A percentile compares a stretch with the other conserved stretches of the same genome.
Evolutionary conservation across 2,329 filamentous ascomycete species (phyloP).

Genomic region (Ophiostoma himal-ulmi): DNA sequence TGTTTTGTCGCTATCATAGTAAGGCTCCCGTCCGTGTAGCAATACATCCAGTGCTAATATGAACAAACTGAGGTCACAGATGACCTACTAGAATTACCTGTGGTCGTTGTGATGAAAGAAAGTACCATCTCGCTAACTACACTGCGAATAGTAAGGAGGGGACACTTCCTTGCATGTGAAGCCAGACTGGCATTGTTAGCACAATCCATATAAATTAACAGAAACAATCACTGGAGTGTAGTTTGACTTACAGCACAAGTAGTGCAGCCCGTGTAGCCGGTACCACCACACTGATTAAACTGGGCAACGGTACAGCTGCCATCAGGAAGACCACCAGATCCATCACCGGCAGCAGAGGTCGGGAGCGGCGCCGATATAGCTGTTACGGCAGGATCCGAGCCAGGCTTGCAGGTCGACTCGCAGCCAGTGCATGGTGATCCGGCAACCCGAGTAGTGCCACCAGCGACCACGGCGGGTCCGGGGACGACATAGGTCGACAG

Average conservation of each 20-base stretch:
- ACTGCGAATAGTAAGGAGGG: neutral
- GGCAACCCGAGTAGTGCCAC: neutral
- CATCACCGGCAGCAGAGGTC: neutral
- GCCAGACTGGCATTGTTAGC: neutral
- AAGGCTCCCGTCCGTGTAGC: no score
- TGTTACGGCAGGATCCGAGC: neutral
- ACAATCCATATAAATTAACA: neutral
- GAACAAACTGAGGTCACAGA: no score
- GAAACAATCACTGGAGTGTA: neutral
- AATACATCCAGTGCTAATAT: no score
- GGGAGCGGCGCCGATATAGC: neutral
- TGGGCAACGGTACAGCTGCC: neutral
- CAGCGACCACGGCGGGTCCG: neutral
- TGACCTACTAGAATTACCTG: no score
- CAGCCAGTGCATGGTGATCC: neutral
- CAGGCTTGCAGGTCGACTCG: constrained; percentile 3
- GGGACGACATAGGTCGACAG: constrained; percentile 22
- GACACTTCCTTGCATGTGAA: neutral
- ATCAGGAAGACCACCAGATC: neutral
- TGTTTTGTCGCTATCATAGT: no score
- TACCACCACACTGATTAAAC: neutral
- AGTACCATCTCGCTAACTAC: neutral
- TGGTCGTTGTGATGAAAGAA: neutral
- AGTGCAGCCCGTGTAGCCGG: constrained; percentile 38
- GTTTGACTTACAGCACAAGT: constrained; percentile 36